phyloP scores from a whole-genome alignment of 495 filamentous ascomycete genomes.

The Cryomyces antarcticus region DNA sequence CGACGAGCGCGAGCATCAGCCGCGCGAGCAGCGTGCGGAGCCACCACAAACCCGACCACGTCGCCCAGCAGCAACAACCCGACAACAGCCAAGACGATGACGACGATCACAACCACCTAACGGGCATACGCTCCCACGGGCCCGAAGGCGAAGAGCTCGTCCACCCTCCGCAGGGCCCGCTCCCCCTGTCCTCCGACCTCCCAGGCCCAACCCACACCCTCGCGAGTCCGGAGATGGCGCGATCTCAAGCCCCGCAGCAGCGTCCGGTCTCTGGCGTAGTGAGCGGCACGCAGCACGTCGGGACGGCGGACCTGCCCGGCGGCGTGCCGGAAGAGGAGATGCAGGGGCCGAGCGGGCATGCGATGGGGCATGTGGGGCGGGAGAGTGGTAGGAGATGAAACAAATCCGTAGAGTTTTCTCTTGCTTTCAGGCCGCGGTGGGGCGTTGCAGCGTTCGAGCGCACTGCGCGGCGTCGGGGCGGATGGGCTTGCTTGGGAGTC shows the following conservation, averaged over 20 bases:
- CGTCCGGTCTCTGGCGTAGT: slow-evolving; percentile 1
- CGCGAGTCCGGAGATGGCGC: neutral
- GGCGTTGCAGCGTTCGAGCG: too few species aligned
- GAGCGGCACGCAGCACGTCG: slow-evolving; percentile 1
- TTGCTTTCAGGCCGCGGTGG: too few species aligned
- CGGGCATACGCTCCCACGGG: slow-evolving; percentile 12
- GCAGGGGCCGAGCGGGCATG: neutral
- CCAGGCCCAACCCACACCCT: neutral
- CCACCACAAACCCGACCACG: neutral
- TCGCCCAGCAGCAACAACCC: neutral
- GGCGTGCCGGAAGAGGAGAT: slow-evolving; percentile 2
- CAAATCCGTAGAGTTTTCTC: too few species aligned
- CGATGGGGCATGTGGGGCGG: neutral
- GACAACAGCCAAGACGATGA: slow-evolving; percentile 6
- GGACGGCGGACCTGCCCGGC: slow-evolving; percentile 1
- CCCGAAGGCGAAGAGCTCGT: slow-evolving; percentile 6
- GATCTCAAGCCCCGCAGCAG: neutral
- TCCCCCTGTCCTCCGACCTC: neutral
- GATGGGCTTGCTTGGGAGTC: too few species aligned
- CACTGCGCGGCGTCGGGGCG: too few species aligned
- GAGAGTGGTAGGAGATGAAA: too few species aligned
- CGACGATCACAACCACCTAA: neutral
- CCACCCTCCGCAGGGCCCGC: slow-evolving; percentile 2
- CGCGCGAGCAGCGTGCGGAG: slow-evolving; percentile 33
- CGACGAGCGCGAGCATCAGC: slow-evolving; percentile 41